phyloP scores from a whole-genome alignment of 306 rosid species.

The Vigna mungo region DNA sequence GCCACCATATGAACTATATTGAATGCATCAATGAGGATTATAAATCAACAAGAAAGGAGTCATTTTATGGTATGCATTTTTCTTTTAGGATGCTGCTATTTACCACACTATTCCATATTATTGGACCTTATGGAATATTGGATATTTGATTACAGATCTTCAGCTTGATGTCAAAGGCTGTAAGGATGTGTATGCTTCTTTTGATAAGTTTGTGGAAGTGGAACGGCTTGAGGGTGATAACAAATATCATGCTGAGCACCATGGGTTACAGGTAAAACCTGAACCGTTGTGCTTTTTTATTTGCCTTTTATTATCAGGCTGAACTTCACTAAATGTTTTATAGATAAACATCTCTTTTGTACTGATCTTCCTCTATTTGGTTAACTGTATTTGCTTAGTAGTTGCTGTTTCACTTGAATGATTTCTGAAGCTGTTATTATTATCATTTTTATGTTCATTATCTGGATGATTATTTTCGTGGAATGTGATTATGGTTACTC shows the following conservation, averaged over 20 bases:
- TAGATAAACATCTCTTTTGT: background rate
- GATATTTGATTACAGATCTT: constrained; percentile 64
- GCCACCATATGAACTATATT: constrained; percentile 96
- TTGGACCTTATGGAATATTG: constrained; percentile 33
- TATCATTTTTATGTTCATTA: background rate
- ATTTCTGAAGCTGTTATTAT: background rate
- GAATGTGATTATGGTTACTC: constrained; percentile 18
- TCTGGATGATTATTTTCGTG: background rate
- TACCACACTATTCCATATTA: background rate
- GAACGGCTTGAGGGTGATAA: constrained; percentile 95
- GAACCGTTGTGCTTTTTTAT: background rate
- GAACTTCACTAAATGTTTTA: constrained; percentile 25
- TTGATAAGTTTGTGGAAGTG: constrained; percentile 93
- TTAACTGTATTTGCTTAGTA: background rate
- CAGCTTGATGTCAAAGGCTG: constrained; percentile 98
- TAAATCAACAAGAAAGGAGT: constrained; percentile 92
- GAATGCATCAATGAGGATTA: constrained; percentile 92
- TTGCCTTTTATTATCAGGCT: constrained; percentile 13
- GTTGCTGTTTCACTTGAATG: background rate
- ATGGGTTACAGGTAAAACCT: constrained; percentile 80
- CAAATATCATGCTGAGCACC: constrained; percentile 88
- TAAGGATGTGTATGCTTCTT: constrained; percentile 89
- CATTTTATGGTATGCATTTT: constrained; percentile 82
- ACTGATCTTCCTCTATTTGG: background rate
- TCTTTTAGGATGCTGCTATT: constrained; percentile 23